Conservation (phyloP, 2,329 filamentous ascomycete genomes). For the Epichloe sp. region DNA sequence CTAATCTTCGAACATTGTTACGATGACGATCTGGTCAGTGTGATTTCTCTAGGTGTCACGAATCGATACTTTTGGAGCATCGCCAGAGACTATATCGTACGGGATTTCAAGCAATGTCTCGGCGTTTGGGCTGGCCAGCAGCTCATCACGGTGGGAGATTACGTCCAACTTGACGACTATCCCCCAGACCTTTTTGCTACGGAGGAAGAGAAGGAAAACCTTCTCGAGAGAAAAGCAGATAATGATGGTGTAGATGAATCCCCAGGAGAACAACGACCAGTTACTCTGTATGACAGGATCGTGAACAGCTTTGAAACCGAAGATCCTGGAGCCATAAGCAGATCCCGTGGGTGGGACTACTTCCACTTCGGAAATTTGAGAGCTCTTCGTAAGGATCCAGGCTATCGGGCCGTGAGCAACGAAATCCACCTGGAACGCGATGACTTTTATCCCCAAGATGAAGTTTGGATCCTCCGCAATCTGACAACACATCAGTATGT, state of each 20-base stretch:
- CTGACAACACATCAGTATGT: conserved; percentile 1
- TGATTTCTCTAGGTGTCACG: background rate
- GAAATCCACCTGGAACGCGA: background rate
- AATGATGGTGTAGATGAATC: background rate
- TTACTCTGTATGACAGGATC: too few species aligned
- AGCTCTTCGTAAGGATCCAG: too few species aligned
- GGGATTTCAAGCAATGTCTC: background rate
- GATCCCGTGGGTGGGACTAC: too few species aligned
- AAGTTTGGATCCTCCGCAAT: conserved; percentile 1
- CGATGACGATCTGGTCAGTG: background rate
- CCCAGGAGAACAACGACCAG: too few species aligned
- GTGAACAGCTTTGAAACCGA: too few species aligned
- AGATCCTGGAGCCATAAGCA: too few species aligned
- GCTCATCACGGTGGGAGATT: background rate
- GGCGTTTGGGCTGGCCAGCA: background rate
- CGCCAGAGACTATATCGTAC: background rate
- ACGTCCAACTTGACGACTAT: background rate
- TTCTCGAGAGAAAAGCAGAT: background rate
- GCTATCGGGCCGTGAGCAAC: background rate
- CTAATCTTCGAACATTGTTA: background rate
- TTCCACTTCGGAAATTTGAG: too few species aligned
- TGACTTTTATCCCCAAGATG: background rate
- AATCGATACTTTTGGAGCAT: conserved; percentile 1
- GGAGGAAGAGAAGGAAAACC: background rate
- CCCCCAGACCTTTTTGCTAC: background rate